A percentile compares a stretch with the other conserved stretches of the same genome.
phyloP scores from a whole-genome alignment of 352 stramenopile species.

The Phytophthora citrophthora region DNA sequence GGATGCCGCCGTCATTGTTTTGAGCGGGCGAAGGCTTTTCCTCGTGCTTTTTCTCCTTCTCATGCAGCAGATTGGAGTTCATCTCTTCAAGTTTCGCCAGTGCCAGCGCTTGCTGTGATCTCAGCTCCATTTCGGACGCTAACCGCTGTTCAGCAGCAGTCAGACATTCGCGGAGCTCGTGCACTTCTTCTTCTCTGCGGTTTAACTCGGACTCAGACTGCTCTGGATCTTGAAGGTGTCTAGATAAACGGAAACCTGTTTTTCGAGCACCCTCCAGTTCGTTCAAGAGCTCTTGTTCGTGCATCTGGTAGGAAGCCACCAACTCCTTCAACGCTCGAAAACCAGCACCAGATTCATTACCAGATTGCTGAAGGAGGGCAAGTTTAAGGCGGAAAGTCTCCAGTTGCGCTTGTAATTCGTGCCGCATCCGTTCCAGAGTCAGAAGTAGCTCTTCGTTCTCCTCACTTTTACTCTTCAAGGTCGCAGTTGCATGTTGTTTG shows the following conservation, averaged over 20 bases:
- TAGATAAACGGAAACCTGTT: constrained; percentile 23
- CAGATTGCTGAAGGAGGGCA: constrained; percentile 28
- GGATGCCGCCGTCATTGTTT: constrained; percentile 14
- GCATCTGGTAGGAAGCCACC: constrained; percentile 47
- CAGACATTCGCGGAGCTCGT: constrained; percentile 14
- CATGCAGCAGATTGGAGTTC: background rate
- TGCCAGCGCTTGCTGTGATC: constrained; percentile 15
- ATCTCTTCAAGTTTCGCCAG: constrained; percentile 26
- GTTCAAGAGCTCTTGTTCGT: constrained; percentile 46
- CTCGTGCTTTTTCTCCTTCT: constrained; percentile 5
- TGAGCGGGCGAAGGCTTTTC: background rate
- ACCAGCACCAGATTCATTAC: background rate
- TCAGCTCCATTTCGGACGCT: constrained; percentile 13
- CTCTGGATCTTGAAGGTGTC: constrained; percentile 18
- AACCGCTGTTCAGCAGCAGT: constrained; percentile 21
- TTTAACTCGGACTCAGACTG: background rate
- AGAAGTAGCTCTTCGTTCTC: constrained; percentile 58
- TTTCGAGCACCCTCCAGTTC: constrained; percentile 35
- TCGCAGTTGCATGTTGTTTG: constrained; percentile 28
- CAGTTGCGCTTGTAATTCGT: constrained; percentile 53
- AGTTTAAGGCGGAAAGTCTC: constrained; percentile 56
- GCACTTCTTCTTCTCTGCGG: background rate
- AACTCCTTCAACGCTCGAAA: constrained; percentile 33
- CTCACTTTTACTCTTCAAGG: constrained; percentile 44
- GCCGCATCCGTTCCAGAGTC: constrained; percentile 41